Evolutionary conservation across 352 stramenopile species (phyloP), one percentile per base, ranked within the genome.

Genomic region (Globisporangium mamillatum): DNA sequence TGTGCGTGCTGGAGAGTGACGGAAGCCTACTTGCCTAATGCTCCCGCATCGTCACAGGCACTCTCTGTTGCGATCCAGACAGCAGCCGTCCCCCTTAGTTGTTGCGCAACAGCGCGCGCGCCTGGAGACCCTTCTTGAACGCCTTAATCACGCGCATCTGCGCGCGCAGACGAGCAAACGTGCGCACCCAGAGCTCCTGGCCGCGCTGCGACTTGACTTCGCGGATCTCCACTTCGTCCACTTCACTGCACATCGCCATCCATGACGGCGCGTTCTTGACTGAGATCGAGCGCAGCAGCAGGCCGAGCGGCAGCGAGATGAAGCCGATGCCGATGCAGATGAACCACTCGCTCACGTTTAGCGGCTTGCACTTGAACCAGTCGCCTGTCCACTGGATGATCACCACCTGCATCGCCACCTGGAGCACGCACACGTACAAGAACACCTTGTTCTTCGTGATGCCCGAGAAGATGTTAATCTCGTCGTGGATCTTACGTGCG

Each of bases 381-480:
- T 80, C 57, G 54, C 93, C 95, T 48, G 93, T 97, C 66, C 91
- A 97, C 77, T 99, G 79, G n/a, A 99, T 92, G 68, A 99, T 97
- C 22, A 98, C 72, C 22, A 97, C 77, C 78, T 99, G 97, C 60
- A 98, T 76, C 7, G 89, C 63, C 9, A 97, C 76, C 54, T 97
- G 98, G 38, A 95, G 60, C 2, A 97, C 48, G 27, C 96, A 88
- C 64, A 99, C 97, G 54, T 79, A 82, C 46, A 97, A 77, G 75
- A 99, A 99, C 7, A 99, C 76, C 18, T 74, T 70, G 85, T 99
- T 99, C 38, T 87, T 86, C 20, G 84, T 75, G 52, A 99, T 90
- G 41, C 93, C 93, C 18, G 71, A 71, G 69, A 99, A 98, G 41
- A 98, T 92, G 78, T 99, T 99, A 76, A 93, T 96, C 63, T 97